phyloP scores from a whole-genome alignment of 2,329 filamentous ascomycete genomes.

The Chaetomium sp. region DNA sequence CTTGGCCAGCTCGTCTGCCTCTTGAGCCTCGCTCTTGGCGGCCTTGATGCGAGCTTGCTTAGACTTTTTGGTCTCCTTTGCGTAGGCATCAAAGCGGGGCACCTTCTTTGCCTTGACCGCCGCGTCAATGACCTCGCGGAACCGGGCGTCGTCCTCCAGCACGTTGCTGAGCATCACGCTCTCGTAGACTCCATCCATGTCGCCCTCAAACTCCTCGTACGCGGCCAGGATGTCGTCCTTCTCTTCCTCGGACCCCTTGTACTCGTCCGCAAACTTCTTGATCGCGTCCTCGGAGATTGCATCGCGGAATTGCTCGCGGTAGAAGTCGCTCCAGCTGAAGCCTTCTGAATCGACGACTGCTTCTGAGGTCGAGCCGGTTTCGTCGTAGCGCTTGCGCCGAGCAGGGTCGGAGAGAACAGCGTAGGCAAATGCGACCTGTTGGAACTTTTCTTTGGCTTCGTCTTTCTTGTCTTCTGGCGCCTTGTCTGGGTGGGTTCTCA shows the following conservation, averaged over 20 bases:
- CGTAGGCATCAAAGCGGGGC: constrained; percentile 67
- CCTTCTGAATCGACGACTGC: constrained; percentile 74
- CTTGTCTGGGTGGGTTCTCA: constrained; percentile 91
- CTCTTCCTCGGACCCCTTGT: constrained; percentile 88
- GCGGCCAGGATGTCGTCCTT: constrained; percentile 73
- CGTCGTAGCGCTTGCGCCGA: constrained; percentile 83
- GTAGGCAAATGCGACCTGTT: constrained; percentile 90
- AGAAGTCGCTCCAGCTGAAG: constrained; percentile 91
- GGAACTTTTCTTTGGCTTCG: constrained; percentile 78
- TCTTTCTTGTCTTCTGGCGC: constrained; percentile 67
- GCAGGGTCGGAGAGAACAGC: constrained; percentile 83
- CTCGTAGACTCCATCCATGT: constrained; percentile 77
- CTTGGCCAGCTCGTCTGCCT: constrained; percentile 75
- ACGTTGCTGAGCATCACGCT: constrained; percentile 85
- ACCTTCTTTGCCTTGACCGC: constrained; percentile 75
- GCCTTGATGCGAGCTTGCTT: constrained; percentile 60
- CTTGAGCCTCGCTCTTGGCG: constrained; percentile 67
- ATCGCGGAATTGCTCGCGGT: constrained; percentile 78
- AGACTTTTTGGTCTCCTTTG: constrained; percentile 69
- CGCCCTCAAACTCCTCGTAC: constrained; percentile 72
- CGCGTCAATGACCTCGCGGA: constrained; percentile 75
- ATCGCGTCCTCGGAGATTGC: constrained; percentile 75
- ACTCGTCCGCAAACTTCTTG: constrained; percentile 71
- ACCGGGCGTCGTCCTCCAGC: constrained; percentile 81
- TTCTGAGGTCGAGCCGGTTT: constrained; percentile 86